Evolutionary conservation across 1,284 basidiomycete genomes (phyloP).

Genomic region (Ustilago vetiveriae): DNA sequence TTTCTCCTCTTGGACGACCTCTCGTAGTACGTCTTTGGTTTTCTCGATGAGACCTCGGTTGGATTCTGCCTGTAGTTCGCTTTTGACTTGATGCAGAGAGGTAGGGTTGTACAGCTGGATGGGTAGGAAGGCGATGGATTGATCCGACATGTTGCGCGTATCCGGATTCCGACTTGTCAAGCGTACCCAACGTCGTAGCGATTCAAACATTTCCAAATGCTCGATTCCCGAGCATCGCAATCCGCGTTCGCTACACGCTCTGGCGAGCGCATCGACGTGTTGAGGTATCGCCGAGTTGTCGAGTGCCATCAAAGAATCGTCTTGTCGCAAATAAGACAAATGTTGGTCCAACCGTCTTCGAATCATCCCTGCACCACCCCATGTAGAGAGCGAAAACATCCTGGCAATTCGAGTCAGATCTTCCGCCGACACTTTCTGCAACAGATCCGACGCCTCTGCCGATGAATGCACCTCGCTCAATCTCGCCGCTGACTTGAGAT

Average conservation of each 20-base stretch:
- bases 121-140: constrained; percentile 38
- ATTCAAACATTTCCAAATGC: constrained; percentile 35
- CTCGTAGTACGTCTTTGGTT: constrained; percentile 53
- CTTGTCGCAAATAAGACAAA: constrained; percentile 44
- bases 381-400: constrained; percentile 51
- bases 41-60: constrained; percentile 44
- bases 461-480: constrained; percentile 7
- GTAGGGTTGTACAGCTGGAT: constrained; percentile 46
- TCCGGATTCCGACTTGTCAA: constrained; percentile 31
- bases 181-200: constrained; percentile 30
- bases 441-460: constrained; percentile 5
- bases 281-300: constrained; percentile 25
- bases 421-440: constrained; percentile 23
- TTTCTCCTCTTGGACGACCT: constrained; percentile 57
- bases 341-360: constrained; percentile 48
- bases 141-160: constrained; percentile 5
- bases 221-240: constrained; percentile 36
- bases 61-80: constrained; percentile 25
- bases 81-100: constrained; percentile 18
- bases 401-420: constrained; percentile 30
- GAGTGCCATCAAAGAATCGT: constrained; percentile 47
- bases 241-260: constrained; percentile 56
- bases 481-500: background rate
- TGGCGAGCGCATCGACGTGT: constrained; percentile 43
- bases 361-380: constrained; percentile 46